Conservation (phyloP, 345 rosid genomes). For the Populus ilicifolia region DNA sequence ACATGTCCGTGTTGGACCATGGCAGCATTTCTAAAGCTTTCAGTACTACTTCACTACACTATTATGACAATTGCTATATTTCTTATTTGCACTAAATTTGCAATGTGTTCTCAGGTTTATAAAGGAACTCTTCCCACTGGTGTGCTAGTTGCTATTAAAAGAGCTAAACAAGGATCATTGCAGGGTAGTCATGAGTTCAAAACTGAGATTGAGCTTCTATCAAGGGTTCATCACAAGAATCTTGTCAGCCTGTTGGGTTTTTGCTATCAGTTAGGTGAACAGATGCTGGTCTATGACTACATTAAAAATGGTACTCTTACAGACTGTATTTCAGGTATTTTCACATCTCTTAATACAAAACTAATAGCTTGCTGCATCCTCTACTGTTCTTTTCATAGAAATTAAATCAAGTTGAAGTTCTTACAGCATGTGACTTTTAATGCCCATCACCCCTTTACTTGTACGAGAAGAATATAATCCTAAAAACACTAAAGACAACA, state of each 20-base stretch:
- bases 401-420: too few relatives aligned
- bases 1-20: too few relatives aligned
- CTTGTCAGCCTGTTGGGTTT: slow-evolving; percentile 69
- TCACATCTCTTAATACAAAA: not conserved
- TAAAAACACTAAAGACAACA: too few relatives aligned
- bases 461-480: too few relatives aligned
- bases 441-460: too few relatives aligned
- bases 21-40: too few relatives aligned
- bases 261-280: slow-evolving; percentile 67
- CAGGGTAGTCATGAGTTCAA: slow-evolving; percentile 85
- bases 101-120: slow-evolving; percentile 51
- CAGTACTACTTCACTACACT: too few relatives aligned
- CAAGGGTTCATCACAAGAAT: slow-evolving; percentile 84
- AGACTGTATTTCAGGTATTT: slow-evolving; percentile 67
- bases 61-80: not conserved
- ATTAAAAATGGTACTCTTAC: slow-evolving; percentile 59
- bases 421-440: too few relatives aligned
- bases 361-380: not conserved
- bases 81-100: not conserved
- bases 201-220: slow-evolving; percentile 83
- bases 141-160: slow-evolving; percentile 60
- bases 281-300: slow-evolving; percentile 71
- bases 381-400: too few relatives aligned
- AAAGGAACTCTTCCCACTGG: slow-evolving; percentile 60
- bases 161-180: slow-evolving; percentile 77